Percentiles rank a stretch among this genome's conserved stretches.
Evolutionary conservation across 2,329 filamentous ascomycete species (phyloP).

Genomic region (Trichoderma aggressivum): DNA sequence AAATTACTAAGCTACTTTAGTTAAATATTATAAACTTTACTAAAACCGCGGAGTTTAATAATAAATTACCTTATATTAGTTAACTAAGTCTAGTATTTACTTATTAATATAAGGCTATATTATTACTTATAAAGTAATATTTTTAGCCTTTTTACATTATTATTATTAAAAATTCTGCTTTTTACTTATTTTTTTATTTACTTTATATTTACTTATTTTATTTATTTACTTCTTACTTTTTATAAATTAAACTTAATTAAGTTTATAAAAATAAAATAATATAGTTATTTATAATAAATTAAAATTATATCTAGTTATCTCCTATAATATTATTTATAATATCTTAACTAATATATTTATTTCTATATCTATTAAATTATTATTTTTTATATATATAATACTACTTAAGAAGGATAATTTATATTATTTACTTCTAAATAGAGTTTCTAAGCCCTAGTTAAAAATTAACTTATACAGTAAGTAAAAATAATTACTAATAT

Average conservation of each 20-base stretch:
- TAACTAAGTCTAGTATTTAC: neutral
- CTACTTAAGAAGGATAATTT: neutral
- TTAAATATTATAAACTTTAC: neutral
- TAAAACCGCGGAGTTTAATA: neutral
- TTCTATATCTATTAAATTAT: neutral
- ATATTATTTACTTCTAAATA: neutral
- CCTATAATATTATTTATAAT: neutral
- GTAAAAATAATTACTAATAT: constrained; percentile 15
- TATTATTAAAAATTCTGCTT: neutral
- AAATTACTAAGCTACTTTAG: neutral
- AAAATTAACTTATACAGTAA: neutral
- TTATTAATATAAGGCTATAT: neutral
- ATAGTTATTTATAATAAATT: too few relatives aligned
- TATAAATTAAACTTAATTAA: neutral
- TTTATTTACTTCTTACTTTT: neutral
- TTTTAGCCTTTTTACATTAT: neutral
- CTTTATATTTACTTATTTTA: neutral
- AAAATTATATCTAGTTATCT: too few relatives aligned
- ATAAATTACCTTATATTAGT: neutral
- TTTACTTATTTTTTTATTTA: neutral
- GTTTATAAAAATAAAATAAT: too few relatives aligned
- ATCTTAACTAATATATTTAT: neutral
- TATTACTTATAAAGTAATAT: neutral
- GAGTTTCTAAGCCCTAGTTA: neutral
- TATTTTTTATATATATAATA: neutral